These are phyloP conservation scores for Collybia nuda DNA, from an alignment of 768 basidiomycete species.

Conservation along the genomic window DNA sequence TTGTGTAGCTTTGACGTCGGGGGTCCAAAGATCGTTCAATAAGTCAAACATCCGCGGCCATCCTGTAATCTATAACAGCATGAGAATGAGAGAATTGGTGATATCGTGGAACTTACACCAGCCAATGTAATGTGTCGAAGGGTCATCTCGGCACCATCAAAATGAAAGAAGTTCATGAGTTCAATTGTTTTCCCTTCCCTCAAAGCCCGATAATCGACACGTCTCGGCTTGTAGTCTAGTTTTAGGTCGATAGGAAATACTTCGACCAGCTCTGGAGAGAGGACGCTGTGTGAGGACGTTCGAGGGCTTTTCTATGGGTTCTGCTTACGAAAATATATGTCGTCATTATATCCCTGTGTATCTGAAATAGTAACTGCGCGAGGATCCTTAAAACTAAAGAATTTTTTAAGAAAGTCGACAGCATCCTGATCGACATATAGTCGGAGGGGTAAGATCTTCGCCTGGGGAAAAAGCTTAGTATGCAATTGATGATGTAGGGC, in stretches of 20 bases:
- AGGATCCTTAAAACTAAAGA: constrained; percentile 84
- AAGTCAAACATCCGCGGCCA: constrained; percentile 87
- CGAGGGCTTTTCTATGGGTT: neutral
- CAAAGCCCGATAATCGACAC: constrained; percentile 91
- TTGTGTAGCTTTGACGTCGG: constrained; percentile 98
- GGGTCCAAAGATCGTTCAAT: constrained; percentile 98
- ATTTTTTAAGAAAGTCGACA: constrained; percentile 95
- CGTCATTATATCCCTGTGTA: constrained; percentile 39
- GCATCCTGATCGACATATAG: constrained; percentile 98
- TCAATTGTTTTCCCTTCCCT: constrained; percentile 92
- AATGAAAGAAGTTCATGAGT: constrained; percentile 99
- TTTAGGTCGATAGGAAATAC: constrained; percentile 95
- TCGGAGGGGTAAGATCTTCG: constrained; percentile 86
- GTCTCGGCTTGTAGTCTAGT: constrained; percentile 96
- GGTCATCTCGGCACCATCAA: constrained; percentile 98
- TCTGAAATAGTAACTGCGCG: constrained; percentile 33
- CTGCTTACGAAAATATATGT: constrained; percentile 73
- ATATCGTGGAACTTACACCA: constrained; percentile 60
- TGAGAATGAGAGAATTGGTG: constrained; percentile 2
- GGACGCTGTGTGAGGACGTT: neutral
- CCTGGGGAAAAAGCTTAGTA: constrained; percentile 41
- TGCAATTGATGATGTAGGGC: neutral
- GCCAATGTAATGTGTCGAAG: constrained; percentile 87
- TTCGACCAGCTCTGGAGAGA: constrained; percentile 78
- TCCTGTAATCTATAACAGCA: constrained; percentile 76